Percentiles rank a stretch among this genome's conserved stretches.
Evolutionary conservation across 2,329 filamentous ascomycete species (phyloP).

Genomic region (Thyridium curvatum): DNA sequence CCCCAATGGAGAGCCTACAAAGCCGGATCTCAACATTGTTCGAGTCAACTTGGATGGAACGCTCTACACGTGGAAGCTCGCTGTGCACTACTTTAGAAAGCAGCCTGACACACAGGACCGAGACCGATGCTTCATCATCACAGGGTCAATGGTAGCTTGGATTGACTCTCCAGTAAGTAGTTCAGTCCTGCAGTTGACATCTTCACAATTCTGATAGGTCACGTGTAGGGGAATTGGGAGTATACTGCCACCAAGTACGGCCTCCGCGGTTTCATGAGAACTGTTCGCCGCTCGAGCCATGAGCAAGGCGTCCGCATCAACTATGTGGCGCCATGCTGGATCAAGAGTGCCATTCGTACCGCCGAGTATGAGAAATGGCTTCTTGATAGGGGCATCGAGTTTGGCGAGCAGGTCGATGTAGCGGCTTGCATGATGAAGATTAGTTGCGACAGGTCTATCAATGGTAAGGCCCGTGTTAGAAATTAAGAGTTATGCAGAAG

Average conservation of each 20-base stretch:
- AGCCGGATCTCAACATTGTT: constrained; percentile 33
- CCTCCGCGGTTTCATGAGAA: constrained; percentile 34
- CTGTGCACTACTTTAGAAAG: constrained; percentile 37
- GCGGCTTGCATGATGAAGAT: constrained; percentile 25
- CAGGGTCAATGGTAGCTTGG: constrained; percentile 38
- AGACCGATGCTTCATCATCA: constrained; percentile 43
- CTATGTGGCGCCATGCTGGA: constrained; percentile 37
- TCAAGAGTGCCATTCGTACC: constrained; percentile 25
- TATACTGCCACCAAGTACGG: constrained; percentile 38
- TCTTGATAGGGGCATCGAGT: constrained; percentile 29
- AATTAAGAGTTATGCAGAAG: constrained; percentile 8
- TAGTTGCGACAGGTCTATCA: constrained; percentile 21
- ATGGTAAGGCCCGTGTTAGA: constrained; percentile 12
- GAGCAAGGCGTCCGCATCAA: constrained; percentile 39
- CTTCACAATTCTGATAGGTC: too few species aligned
- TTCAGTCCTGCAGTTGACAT: neutral
- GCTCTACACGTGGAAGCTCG: constrained; percentile 38
- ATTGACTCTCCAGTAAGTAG: constrained; percentile 32
- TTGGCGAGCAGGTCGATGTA: constrained; percentile 25
- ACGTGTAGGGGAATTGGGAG: constrained; percentile 26
- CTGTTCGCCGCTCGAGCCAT: constrained; percentile 26
- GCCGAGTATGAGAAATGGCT: constrained; percentile 34
- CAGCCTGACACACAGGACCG: constrained; percentile 27
- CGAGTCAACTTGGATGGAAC: constrained; percentile 33
- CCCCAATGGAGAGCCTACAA: constrained; percentile 18